phyloP scores from a whole-genome alignment of 73 alveolate genomes.

The Tetrahymena thermophila region DNA sequence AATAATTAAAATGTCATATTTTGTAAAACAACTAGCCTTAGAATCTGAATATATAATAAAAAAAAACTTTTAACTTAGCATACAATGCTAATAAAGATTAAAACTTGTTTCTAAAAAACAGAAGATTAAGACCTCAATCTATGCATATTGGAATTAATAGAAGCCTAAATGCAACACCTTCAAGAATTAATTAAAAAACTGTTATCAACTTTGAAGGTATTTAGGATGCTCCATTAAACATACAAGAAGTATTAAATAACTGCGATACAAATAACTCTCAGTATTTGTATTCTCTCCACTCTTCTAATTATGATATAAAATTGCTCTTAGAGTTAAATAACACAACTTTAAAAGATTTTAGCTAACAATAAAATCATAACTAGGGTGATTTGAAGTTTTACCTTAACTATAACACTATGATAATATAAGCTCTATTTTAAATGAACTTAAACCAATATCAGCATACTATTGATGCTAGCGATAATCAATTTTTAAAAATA shows the following conservation, averaged over 20 bases:
- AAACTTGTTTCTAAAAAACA: neutral
- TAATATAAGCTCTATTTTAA: neutral
- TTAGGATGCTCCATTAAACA: neutral
- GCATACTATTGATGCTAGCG: neutral
- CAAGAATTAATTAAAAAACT: neutral
- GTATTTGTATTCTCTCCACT: neutral
- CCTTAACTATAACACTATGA: neutral
- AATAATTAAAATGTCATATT: neutral
- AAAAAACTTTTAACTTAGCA: neutral
- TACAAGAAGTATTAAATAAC: neutral
- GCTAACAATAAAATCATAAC: too few species aligned
- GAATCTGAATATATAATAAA: neutral
- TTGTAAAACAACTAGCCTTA: neutral
- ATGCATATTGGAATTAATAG: neutral
- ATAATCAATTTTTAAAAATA: neutral
- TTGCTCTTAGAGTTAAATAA: neutral
- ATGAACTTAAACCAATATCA: neutral
- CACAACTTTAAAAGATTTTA: neutral
- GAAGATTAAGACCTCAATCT: neutral
- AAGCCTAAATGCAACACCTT: neutral
- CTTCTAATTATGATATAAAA: neutral
- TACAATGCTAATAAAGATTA: neutral
- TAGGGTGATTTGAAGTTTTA: neutral
- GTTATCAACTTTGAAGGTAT: neutral
- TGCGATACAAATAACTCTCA: neutral